These are phyloP conservation scores for Naganishia liquefaciens DNA, from an alignment of 1,284 basidiomycete genomes.

Conservation along the genomic window DNA sequence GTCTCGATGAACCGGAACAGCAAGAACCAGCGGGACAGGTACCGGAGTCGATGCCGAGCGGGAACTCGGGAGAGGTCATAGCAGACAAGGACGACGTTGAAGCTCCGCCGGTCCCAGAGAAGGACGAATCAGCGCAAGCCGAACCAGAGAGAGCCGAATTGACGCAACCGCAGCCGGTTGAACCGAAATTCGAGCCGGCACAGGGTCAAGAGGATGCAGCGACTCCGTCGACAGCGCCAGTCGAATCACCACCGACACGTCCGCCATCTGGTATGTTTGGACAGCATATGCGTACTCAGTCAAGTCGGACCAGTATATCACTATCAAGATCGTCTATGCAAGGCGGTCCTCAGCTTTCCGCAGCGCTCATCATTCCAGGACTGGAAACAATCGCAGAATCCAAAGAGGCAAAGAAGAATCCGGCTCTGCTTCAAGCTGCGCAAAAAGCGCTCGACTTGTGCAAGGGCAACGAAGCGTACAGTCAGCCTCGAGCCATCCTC, in stretches of 20 bases:
- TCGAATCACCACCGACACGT: conserved; percentile 9
- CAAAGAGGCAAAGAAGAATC: conserved; percentile 82
- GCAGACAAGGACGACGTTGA: no score
- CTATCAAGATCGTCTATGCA: conserved; percentile 22
- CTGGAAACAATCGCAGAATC: conserved; percentile 83
- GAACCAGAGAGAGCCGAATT: background rate
- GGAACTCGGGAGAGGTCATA: no score
- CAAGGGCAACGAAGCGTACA: conserved; percentile 56
- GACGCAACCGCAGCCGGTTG: background rate
- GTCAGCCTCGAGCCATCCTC: conserved; percentile 76
- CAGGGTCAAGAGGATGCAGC: background rate
- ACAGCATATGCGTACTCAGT: conserved; percentile 12
- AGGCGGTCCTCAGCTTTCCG: conserved; percentile 50
- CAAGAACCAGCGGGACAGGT: background rate
- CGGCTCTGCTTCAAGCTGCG: conserved; percentile 76
- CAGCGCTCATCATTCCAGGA: conserved; percentile 70
- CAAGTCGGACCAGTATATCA: conserved; percentile 24
- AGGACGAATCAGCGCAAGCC: background rate
- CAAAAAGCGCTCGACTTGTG: conserved; percentile 81
- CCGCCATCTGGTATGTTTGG: conserved; percentile 13
- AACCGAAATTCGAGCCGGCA: background rate
- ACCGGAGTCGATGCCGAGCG: no score
- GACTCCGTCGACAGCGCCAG: background rate
- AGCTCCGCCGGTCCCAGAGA: conserved; percentile 1
- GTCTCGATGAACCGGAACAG: conserved; percentile 18